Evolutionary conservation across 208 protist genomes (phyloP).

Genomic region (Strigomonas oncopelti): DNA sequence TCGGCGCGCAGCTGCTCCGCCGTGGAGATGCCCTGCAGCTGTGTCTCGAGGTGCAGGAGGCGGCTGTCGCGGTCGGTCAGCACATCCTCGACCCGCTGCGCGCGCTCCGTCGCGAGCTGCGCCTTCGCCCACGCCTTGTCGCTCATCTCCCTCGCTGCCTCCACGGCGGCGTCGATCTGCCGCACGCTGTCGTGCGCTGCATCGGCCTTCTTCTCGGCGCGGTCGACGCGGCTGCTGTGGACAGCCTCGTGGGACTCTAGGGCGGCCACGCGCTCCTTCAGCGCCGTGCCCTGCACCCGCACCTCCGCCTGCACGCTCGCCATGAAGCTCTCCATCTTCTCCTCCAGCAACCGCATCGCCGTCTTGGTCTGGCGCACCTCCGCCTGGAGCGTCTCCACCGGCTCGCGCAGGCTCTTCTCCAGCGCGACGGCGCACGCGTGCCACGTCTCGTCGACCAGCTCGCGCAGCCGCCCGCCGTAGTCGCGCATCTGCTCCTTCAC

Average conservation of each 20-base stretch:
- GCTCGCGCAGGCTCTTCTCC: constrained; percentile 36
- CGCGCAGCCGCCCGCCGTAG: constrained; percentile 28
- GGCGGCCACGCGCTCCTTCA: constrained; percentile 60
- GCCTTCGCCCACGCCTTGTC: constrained; percentile 15
- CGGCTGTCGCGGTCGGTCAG: constrained; percentile 64
- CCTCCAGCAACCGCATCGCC: constrained; percentile 37
- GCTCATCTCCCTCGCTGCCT: constrained; percentile 31
- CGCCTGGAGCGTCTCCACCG: constrained; percentile 31
- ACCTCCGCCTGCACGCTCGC: constrained; percentile 49
- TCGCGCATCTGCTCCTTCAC: constrained; percentile 32
- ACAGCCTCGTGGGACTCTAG: constrained; percentile 61
- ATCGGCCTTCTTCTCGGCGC: constrained; percentile 70
- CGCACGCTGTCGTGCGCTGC: constrained; percentile 38
- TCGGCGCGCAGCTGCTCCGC: constrained; percentile 58
- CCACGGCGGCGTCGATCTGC: constrained; percentile 34
- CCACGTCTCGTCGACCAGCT: constrained; percentile 57
- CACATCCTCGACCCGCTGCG: constrained; percentile 50
- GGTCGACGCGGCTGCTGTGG: constrained; percentile 45
- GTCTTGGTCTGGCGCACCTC: constrained; percentile 33
- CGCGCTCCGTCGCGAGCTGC: constrained; percentile 38
- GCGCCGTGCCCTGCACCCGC: constrained; percentile 33
- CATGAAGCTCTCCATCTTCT: constrained; percentile 43
- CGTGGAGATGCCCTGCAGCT: constrained; percentile 43
- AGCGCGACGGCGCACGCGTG: constrained; percentile 33
- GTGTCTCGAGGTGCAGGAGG: constrained; percentile 48